Percentiles rank a stretch among this genome's conserved stretches.
phyloP scores from a whole-genome alignment of 768 basidiomycete species.

The Chalciporus chontae region DNA sequence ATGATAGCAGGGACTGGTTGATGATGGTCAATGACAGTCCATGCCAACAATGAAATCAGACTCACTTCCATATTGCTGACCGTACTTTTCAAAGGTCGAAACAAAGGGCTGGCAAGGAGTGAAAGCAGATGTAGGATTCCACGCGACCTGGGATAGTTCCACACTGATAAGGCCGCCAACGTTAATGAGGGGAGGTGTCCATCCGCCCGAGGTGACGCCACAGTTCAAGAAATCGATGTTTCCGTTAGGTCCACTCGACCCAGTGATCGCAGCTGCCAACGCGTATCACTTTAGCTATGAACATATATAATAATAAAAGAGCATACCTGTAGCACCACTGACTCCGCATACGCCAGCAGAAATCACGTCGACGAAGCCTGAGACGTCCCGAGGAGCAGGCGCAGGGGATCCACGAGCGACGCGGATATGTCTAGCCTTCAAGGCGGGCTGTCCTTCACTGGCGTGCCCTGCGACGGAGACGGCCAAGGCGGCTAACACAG shows the following conservation, averaged over 20 bases:
- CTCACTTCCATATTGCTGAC: constrained; percentile 39
- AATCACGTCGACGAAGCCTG: constrained; percentile 34
- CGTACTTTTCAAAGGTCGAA: constrained; percentile 57
- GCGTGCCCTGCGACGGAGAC: constrained; percentile 31
- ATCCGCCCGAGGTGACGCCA: constrained; percentile 59
- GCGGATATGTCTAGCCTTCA: constrained; percentile 15
- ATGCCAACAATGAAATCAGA: constrained; percentile 5
- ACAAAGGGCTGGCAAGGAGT: constrained; percentile 51
- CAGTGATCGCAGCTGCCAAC: constrained; percentile 44
- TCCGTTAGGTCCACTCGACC: constrained; percentile 64
- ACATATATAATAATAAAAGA: constrained; percentile 11
- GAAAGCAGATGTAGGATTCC: constrained; percentile 53
- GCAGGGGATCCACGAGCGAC: constrained; percentile 29
- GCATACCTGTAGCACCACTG: constrained; percentile 47
- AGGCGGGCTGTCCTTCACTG: constrained; percentile 1
- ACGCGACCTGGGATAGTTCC: constrained; percentile 45
- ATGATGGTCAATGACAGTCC: not conserved
- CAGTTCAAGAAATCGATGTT: constrained; percentile 75
- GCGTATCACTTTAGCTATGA: too few species aligned
- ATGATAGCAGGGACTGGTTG: constrained; percentile 64
- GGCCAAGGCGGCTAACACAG: constrained; percentile 30
- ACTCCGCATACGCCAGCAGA: constrained; percentile 39
- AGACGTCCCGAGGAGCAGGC: not conserved
- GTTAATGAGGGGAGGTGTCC: constrained; percentile 66
- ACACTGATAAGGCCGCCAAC: constrained; percentile 48